Evolutionary conservation across 2,329 filamentous ascomycete species (phyloP).

Genomic region (Aureobasidium sp.): DNA sequence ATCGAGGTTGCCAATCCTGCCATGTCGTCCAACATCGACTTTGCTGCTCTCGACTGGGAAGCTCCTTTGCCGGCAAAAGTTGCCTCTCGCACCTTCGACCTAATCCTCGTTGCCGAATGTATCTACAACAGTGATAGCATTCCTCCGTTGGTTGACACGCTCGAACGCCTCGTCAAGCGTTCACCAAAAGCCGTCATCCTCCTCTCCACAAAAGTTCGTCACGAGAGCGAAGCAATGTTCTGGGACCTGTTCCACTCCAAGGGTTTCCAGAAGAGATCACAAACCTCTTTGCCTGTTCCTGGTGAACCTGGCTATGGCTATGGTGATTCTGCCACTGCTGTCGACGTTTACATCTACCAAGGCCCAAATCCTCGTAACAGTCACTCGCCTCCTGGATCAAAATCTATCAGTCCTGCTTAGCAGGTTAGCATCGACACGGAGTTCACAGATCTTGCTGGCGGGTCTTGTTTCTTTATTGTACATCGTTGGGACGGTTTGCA

Average conservation of each 20-base stretch:
- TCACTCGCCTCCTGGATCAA: not conserved
- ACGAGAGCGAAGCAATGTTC: constrained; percentile 59
- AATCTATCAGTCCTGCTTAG: not conserved
- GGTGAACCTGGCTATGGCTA: constrained; percentile 30
- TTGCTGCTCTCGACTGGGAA: constrained; percentile 59
- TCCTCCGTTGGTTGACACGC: constrained; percentile 53
- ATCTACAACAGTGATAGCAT: constrained; percentile 66
- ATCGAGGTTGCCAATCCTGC: constrained; percentile 38
- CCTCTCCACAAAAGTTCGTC: constrained; percentile 60
- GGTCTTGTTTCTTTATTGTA: not conserved
- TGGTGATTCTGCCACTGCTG: constrained; percentile 29
- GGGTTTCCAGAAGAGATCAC: constrained; percentile 26
- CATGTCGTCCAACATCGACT: constrained; percentile 38
- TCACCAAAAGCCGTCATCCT: constrained; percentile 48
- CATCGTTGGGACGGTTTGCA: not conserved
- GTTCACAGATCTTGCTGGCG: not conserved
- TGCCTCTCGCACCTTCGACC: constrained; percentile 41
- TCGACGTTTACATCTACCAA: constrained; percentile 29
- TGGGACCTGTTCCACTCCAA: constrained; percentile 50
- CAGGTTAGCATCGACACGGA: not conserved
- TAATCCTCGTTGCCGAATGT: constrained; percentile 63
- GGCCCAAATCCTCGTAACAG: constrained; percentile 16
- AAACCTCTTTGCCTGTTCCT: constrained; percentile 25
- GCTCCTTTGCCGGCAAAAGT: constrained; percentile 36
- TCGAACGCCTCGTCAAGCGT: constrained; percentile 41